Percentiles rank a stretch among this genome's conserved stretches.
These are phyloP conservation scores for Jatropha multifida DNA, from an alignment of 441 rosid species.

Conservation along the genomic window DNA sequence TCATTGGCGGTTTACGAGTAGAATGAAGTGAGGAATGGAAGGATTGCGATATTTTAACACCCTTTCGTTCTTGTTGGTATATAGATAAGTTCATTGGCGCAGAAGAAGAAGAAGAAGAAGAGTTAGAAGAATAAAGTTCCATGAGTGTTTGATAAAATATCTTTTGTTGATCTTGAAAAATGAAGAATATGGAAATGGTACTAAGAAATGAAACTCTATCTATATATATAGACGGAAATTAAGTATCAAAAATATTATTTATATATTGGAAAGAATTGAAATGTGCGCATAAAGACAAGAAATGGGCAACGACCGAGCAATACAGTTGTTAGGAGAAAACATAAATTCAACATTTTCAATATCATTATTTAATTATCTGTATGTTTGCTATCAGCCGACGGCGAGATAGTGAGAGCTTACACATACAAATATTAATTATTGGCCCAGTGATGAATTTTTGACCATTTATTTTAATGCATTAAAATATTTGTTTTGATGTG, in stretches of 20 bases:
- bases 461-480: conserved; percentile 14
- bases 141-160: conserved; percentile 11
- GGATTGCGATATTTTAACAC: conserved; percentile 6
- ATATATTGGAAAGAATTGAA: not conserved
- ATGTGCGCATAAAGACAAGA: not conserved
- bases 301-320: conserved; percentile 8
- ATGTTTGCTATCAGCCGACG: conserved; percentile 21
- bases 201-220: too few relatives aligned
- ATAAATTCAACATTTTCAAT: not conserved
- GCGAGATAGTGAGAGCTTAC: conserved; percentile 17
- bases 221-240: not conserved
- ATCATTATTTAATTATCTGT: too few relatives aligned
- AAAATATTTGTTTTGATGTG: not conserved
- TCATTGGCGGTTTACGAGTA: conserved; percentile 43
- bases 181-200: conserved; percentile 4
- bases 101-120: conserved; percentile 28
- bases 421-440: not conserved
- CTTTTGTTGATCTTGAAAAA: not conserved
- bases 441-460: conserved; percentile 19
- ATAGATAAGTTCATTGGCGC: conserved; percentile 9
- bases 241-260: not conserved
- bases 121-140: conserved; percentile 32
- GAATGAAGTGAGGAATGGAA: conserved; percentile 49
- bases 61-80: conserved; percentile 16
- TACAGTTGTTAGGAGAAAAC: not conserved